Evolutionary conservation across 176 grass and related monocot species (phyloP), one percentile per base, ranked within the genome.

Genomic region (Ensete glaucum): DNA sequence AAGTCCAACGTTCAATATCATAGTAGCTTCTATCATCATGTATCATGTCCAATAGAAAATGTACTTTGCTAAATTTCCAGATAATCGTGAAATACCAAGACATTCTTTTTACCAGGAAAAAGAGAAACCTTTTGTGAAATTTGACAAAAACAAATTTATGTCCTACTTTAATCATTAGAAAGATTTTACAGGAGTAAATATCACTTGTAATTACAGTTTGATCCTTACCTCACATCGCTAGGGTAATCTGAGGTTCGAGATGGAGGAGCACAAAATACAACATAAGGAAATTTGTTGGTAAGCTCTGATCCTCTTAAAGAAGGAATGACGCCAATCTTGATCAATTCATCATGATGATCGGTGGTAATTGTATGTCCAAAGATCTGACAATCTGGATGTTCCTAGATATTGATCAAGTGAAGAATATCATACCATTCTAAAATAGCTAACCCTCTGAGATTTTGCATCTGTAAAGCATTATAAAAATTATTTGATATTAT

Each of bases 191-290:
- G 56, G 21, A 74, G 12, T 54, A 54, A 15, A 53, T 22, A 73
- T 55, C 11, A 23, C 1, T 62, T 17, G 2, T 50, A 78, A 17
- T 11, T 72, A 67, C 48, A 62, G 12, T 14, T 25, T 9, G 9
- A 20, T 53, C 11, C 22, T 71, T 92, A 97, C 93, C 93, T 83
- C 34, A 91, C 70, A 88, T 93, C 90, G 20, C 77, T 80, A 67
- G 84, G 71, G 55, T 97, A 97, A 83, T 97, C 93, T 81, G 88
- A 81, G 9, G 85, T 83, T 50, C 50, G 85, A 82, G 79, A 88
- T 57, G 93, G 90, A 54, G 93, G 90, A 82, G 93, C 88, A 80
- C 93, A 97, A 77, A 97, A 93, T 82, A 97, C 88, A 25, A 93
- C 82, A 69, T 89, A 89, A 50, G 93, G 82, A 56, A 93, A 81